Evolutionary conservation across 2,329 filamentous ascomycete genomes (phyloP), one percentile per base, ranked within the genome.

Genomic region (Dactylellina haptotyla): DNA sequence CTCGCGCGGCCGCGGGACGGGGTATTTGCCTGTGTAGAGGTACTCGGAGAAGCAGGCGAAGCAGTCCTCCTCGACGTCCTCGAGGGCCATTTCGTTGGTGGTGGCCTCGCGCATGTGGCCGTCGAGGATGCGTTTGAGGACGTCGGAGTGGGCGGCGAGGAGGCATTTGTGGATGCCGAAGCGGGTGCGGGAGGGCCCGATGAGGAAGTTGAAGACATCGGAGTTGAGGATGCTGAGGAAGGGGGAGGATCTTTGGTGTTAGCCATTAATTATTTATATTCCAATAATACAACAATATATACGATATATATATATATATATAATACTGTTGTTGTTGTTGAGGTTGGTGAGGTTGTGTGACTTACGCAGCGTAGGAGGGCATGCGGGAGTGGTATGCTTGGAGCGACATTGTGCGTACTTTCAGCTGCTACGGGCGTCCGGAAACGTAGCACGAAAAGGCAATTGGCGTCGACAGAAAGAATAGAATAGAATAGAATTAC

Each of bases 31-130:
- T 0, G 82, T 84, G 67, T 85, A 85, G 10, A 83, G 83, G 79
- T 82, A 85, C 73, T 85, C 81, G 72, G 80, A 82, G 75, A 85
- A 84, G 1, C 81, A 81, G 26, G 82, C 79, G 69, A 85, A 85
- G 1, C 83, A 84, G 46, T 82, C 81, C 10, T 83, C 83, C 69
- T 84, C 82, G 51, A 83, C 80, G 3, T 84, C 82, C 56, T 83
- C 82, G 66, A 83, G 75, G 16, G 82, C 79, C 10, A 81, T 82
- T 30, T 82, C 80, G 9, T 80, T 79, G 43, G 82, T 80, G 37
- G 79, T 80, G 2, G 83, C 82, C 75, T 84, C 83, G 37, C 81
- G 80, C 56, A 83, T 83, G 23, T 81, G 78, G 43, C 82, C 82
- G 76, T 82, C 83, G 77, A 85, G 81, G 14, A 85, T 77, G 54